Base-by-base conservation (phyloP, 148 eudicot genomes). In the Fallopia convolvulus region DNA sequence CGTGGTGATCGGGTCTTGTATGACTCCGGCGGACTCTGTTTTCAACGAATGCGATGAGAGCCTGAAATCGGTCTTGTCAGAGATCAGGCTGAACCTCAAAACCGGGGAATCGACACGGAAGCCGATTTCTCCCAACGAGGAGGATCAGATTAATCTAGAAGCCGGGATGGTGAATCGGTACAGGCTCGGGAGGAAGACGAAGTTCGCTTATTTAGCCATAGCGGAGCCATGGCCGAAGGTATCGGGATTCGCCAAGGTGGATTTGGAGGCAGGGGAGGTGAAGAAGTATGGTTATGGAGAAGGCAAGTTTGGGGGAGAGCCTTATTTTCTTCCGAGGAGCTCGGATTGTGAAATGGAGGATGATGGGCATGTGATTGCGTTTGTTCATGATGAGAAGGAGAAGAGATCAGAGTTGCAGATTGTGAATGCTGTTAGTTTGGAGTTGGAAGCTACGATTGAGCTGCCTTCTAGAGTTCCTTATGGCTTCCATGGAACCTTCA, bases 201-300 rank as follows among this genome's bases (percentile, higher is more conserved):
- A 61, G 20, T 93, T 53, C 52, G 97, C 98, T 0, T 93, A 93
- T 63, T 76, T 93, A 0, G 97, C 98, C 39, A 91, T 93, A 26
- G 98, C 98, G 1, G 98, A 93, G 82, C 98, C 98, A 1, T 93
- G 98, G 98, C 98, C 98, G 0, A 93, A 88, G 78, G 98, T 93
- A 0, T 91, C 97, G 0, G 98, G 98, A 0, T 93, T 93, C 26
- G 98, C 97, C 0, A 93, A 93, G 60, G 97, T 91, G 0, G 97
- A 93, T 75, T 70, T 93, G 0, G 82, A 76, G 11, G 79, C 86
- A 0, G 98, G 98, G 0, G 83, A 88, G 18, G 83, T 87, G 0
- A 83, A 83, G 55, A 91, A 85, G 77, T 85, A 81, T 74, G 33
- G 78, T 1, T 93, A 93, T 56, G 98, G 98, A 0, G 89, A 85